Percentiles rank a stretch among this genome's conserved stretches.
phyloP scores from a whole-genome alignment of 2,329 filamentous ascomycete species.

The Corinectria fuckeliana region DNA sequence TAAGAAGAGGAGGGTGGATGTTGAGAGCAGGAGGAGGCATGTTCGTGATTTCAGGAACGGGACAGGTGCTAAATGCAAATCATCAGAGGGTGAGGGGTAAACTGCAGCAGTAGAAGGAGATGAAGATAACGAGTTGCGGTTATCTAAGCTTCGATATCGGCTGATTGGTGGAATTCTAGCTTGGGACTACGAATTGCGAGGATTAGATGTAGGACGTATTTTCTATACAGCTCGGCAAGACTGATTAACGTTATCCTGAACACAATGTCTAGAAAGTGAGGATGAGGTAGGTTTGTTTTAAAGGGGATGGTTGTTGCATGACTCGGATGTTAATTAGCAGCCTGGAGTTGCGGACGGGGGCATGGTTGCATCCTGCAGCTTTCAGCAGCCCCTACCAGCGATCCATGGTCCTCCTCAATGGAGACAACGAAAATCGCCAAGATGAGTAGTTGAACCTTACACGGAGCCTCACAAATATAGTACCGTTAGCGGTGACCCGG shows the following conservation, averaged over 20 bases:
- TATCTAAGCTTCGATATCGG: not conserved
- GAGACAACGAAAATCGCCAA: too few species aligned
- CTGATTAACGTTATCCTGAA: not conserved
- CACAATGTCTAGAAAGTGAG: not conserved
- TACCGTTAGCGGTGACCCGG: too few species aligned
- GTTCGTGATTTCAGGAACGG: not conserved
- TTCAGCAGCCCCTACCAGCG: too few species aligned
- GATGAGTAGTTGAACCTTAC: too few species aligned
- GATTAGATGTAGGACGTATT: too few species aligned
- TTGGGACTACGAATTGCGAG: not conserved
- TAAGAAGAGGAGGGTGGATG: conserved; percentile 72
- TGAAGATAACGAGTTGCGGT: not conserved
- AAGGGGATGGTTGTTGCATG: not conserved
- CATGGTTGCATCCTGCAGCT: too few species aligned
- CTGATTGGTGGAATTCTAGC: not conserved
- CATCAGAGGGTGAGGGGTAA: not conserved
- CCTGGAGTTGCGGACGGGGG: too few species aligned
- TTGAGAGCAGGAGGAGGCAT: conserved; percentile 43
- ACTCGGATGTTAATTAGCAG: too few species aligned
- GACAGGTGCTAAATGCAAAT: not conserved
- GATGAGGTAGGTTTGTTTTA: not conserved
- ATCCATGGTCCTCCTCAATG: too few species aligned
- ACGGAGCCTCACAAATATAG: too few species aligned
- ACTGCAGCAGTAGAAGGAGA: not conserved
- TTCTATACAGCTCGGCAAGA: not conserved